Conservation (phyloP, 2,329 filamentous ascomycete species). For the Beauveria bassiana region DNA sequence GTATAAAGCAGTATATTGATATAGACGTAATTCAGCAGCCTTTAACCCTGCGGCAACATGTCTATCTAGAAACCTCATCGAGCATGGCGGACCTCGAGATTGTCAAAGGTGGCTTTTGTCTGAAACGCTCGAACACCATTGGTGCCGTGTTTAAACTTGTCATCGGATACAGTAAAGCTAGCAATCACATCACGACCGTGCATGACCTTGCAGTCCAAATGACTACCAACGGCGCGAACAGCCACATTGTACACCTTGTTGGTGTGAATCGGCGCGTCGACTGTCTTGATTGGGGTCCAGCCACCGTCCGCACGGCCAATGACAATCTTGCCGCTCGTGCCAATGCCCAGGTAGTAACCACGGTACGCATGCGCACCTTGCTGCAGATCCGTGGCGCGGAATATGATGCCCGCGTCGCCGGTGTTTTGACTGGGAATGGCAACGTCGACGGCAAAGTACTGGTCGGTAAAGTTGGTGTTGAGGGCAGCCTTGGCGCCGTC, state of each 20-base stretch:
- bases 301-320: slow-evolving; percentile 16
- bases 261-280: not conserved
- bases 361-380: slow-evolving; percentile 12
- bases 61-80: not conserved
- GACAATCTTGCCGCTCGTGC: slow-evolving; percentile 18
- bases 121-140: slow-evolving; percentile 9
- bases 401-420: slow-evolving; percentile 27
- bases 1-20: slow-evolving; percentile 11
- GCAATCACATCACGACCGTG: not conserved
- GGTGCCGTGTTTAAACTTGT: slow-evolving; percentile 1
- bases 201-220: slow-evolving; percentile 3
- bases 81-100: slow-evolving; percentile 2
- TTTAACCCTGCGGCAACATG: not conserved
- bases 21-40: not conserved
- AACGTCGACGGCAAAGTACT: slow-evolving; percentile 24
- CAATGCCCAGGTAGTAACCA: slow-evolving; percentile 25
- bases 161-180: slow-evolving; percentile 7
- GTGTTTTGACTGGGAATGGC: slow-evolving; percentile 7
- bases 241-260: slow-evolving; percentile 4
- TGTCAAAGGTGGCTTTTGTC: slow-evolving; percentile 11
- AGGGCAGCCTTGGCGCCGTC: slow-evolving; percentile 22
- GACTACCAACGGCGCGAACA: not conserved
- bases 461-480: slow-evolving; percentile 29
- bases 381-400: slow-evolving; percentile 22
- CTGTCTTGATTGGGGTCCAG: not conserved